These are phyloP conservation scores for Trametes elegans DNA, from an alignment of 768 basidiomycete species.

Conservation along the genomic window DNA sequence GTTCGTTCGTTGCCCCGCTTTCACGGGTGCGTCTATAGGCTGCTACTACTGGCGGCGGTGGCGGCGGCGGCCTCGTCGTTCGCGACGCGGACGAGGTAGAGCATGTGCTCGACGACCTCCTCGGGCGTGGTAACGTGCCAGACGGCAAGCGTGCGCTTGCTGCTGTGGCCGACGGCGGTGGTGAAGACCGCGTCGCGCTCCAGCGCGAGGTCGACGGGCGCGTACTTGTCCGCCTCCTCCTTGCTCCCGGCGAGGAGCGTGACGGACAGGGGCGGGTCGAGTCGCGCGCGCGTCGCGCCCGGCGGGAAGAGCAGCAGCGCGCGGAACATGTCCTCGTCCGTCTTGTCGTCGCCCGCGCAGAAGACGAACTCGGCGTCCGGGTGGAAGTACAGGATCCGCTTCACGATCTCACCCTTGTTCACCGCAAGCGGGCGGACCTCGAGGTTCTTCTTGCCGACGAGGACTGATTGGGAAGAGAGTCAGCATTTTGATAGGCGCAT, in stretches of 20 bases:
- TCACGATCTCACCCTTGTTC: constrained; percentile 99
- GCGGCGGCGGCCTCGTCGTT: neutral
- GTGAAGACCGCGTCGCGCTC: constrained; percentile 77
- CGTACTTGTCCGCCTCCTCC: constrained; percentile 32
- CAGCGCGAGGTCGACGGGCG: constrained; percentile 59
- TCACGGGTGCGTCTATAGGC: neutral
- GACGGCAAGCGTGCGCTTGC: constrained; percentile 84
- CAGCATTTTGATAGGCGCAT: neutral
- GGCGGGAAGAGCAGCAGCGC: constrained; percentile 63
- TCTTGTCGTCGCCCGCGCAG: constrained; percentile 99
- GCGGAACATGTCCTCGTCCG: constrained; percentile 99
- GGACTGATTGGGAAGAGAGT: constrained; percentile 48
- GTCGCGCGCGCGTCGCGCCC: constrained; percentile 23
- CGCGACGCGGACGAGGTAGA: constrained; percentile 46
- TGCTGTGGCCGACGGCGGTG: constrained; percentile 87
- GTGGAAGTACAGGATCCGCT: constrained; percentile 88
- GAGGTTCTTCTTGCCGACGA: constrained; percentile 97
- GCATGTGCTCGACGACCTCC: constrained; percentile 82
- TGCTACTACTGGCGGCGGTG: constrained; percentile 2
- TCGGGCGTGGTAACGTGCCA: constrained; percentile 92
- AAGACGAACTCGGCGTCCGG: constrained; percentile 95
- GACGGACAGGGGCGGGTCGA: constrained; percentile 58
- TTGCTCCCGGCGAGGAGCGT: constrained; percentile 32
- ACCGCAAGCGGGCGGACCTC: constrained; percentile 94
- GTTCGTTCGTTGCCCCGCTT: neutral